Evolutionary conservation across 2,329 filamentous ascomycete species (phyloP), one percentile per base, ranked within the genome.

Genomic region (Cladorrhinum sp.): DNA sequence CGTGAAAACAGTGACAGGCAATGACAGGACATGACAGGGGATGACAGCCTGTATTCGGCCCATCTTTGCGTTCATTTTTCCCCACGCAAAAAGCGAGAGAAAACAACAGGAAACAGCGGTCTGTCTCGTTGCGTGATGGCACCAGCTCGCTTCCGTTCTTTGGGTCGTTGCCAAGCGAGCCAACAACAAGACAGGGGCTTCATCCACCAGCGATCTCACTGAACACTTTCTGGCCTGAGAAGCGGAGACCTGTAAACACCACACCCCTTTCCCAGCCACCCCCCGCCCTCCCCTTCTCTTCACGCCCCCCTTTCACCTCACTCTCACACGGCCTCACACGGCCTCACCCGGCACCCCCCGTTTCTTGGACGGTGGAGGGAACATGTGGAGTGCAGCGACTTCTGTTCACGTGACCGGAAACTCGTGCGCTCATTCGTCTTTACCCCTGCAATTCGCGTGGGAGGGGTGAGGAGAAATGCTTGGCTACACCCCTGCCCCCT

Each of bases 361-460:
- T 16, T 50, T 46, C 30, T 26, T 42, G 48, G 52, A 53, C 18
- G n/a, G 14, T 56, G 59, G 61, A 63, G 52, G 55, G 56, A 61
- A 57, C 46, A 54, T 63, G 67, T 69, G 67, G 67, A 64, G 67
- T 64, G 62, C 67, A 69, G 62, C 50, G 62, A 55, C 18, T 7
- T 26, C 46, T 18, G 3, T 2, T 50, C 67, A 69, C 67, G 67
- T 69, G 67, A 69, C 16, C 8, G 49, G 49, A 52, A 63, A 64
- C 57, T 18, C 24, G 23, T 8, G 57, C 48, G 46, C 62, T 66
- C 58, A 66, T 67, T 66, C 51, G 66, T 10, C 56, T 51, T 23
- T 21, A 50, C 24, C 55, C 58, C 51, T 62, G 50, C 9, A 9
- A 20, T 2, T 20, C 51, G 52, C 33, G 21, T 33, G 52, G 26